Evolutionary conservation across 139 green algal species (phyloP), one percentile per base, ranked within the genome.

Genomic region (Dunaliella sp.): DNA sequence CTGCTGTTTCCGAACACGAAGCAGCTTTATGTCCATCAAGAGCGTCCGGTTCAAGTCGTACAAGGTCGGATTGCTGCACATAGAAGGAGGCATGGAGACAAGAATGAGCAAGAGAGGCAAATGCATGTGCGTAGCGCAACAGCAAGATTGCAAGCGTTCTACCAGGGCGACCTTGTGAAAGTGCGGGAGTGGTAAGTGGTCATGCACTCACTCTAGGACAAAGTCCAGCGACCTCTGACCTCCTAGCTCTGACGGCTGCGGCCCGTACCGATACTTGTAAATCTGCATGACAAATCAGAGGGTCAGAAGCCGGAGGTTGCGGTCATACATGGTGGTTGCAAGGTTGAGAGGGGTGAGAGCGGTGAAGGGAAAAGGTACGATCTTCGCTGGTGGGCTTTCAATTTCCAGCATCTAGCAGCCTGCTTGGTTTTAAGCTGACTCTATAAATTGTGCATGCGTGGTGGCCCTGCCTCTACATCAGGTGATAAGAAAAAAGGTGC

Each of bases 21-120:
- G 89, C 37, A 98, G 86, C 88, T 97, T 95, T 38, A 98, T 96
- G 82, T 98, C 95, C 72, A 98, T 96, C 2, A 98, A 88, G 65
- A 98, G 88, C 0, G 94, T 97, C 26, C 92, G 87, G 89, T 96
- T 95, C 85, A 95, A 93, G 82, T 93, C 90, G 16, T 86, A 73
- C n/a, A 90, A 80, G 7, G 87, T 90, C 22, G 36, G 3, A 65
- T 90, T 90, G 82, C 57, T 85, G 78, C 76, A 79, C 1, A 16
- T n/a, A 78, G 38, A 57, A 36, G 22, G 37, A 16, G 2, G 75
- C 36, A 74, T n/a, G 22, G 21, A 74, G 21, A 74, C 7, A 2
- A 76, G 28, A 12, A 84, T n/a, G 37, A 7, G 37, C 38, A 36
- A 16, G 3, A 77, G 24, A 16, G 26, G 34, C 7, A 21, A 26